Percentiles rank a stretch among this genome's conserved stretches.
These are phyloP conservation scores for Apiospora koreana DNA, from an alignment of 2,329 filamentous ascomycete genomes.

Conservation along the genomic window DNA sequence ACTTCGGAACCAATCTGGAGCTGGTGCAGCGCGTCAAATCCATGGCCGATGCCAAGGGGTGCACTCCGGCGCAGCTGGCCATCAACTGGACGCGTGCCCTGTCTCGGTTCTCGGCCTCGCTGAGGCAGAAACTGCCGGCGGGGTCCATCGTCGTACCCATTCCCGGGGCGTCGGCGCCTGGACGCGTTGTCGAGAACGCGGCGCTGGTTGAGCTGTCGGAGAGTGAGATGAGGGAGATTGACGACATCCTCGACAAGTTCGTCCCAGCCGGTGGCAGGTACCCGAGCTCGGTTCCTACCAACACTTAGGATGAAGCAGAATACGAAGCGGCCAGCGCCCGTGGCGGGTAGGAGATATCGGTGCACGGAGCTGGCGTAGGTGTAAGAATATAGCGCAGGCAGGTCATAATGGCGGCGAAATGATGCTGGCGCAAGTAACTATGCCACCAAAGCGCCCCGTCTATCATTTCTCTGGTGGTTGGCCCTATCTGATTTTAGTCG, in stretches of 20 bases:
- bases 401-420: neutral
- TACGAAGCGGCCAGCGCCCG: neutral
- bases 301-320: neutral
- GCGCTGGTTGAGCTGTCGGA: neutral
- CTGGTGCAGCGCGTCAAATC: neutral
- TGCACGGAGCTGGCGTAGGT: neutral
- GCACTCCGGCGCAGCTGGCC: slow-evolving; percentile 2
- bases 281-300: neutral
- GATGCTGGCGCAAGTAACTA: too few relatives aligned
- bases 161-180: neutral
- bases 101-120: neutral
- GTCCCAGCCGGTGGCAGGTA: neutral
- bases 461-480: too few relatives aligned
- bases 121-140: neutral
- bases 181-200: neutral
- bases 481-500: neutral
- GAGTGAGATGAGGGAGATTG: neutral
- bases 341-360: neutral
- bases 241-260: neutral
- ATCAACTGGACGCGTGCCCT: neutral
- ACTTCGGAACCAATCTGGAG: neutral
- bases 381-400: neutral
- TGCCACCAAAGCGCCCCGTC: too few relatives aligned
- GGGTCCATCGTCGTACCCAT: neutral
- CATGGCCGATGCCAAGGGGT: neutral